Base-by-base conservation (phyloP, 495 filamentous ascomycete genomes). In the Cenococcum geophilum region DNA sequence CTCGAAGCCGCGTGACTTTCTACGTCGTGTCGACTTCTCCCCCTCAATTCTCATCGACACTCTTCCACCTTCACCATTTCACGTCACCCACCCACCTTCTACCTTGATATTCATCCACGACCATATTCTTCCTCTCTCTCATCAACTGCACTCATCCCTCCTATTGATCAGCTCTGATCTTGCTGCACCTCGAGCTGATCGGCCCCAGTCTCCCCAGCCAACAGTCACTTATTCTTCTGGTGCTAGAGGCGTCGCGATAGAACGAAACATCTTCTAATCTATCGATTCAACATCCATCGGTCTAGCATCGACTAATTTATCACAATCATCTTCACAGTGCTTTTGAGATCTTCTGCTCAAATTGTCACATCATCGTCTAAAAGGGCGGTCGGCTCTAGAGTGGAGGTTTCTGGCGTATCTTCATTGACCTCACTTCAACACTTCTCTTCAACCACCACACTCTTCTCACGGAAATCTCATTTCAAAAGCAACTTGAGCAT, bases 391-490 rank as follows among this genome's bases (percentile, higher is more conserved):
- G 6, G 27, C 3, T 32, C 27, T 32, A 32, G 27, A 32, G 27
- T 2, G 27, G 27, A 32, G 27, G 27, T 2, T 32, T 32, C n/a
- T n/a, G n/a, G n/a, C n/a, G n/a, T 55, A 2, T 25, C n/a, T 55
- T 55, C 40, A 45, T 45, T 45, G 11, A 18, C 18, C 40, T 45
- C 40, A 14, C 40, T 45, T 45, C 40, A 18, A 4, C 40, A 14
- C 18, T 45, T 18, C 40, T 45, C 27, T 9, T 55, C 52, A 55
- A 36, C 42, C 10, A n/a, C 57, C 35, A 18, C 11, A 37, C 57
- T 52, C 55, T 11, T 53, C 25, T 18, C 52, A 4, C 42, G 8
- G 11, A 22, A 40, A 43, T 25, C 11, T 47, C 49, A 21, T 18
- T 49, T 9, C 45, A 53, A 22, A 21, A 32, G 4, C 8, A 45